A percentile compares a stretch with the other conserved stretches of the same genome.
These are phyloP conservation scores for Jasminum sambac DNA, from an alignment of 257 asterid species.

Conservation along the genomic window DNA sequence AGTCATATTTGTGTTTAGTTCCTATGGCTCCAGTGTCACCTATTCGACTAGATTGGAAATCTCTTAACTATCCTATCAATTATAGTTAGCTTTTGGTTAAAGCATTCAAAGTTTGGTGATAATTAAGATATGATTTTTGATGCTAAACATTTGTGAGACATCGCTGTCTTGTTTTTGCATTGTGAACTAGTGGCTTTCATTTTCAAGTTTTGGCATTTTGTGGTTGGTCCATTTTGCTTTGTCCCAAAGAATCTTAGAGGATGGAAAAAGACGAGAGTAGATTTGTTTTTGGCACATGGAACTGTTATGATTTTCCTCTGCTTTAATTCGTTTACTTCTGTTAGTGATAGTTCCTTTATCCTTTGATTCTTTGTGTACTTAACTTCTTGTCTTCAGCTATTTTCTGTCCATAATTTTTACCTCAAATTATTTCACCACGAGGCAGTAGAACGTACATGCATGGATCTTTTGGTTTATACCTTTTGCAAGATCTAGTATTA, in stretches of 20 bases:
- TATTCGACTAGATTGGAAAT: conserved; percentile 24
- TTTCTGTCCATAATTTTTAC: conserved; percentile 24
- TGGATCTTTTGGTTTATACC: conserved; percentile 9
- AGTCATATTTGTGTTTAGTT: conserved; percentile 25
- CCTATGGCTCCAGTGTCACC: conserved; percentile 11
- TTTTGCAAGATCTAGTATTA: neutral
- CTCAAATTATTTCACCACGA: conserved; percentile 16
- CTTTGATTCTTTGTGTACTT: conserved; percentile 39
- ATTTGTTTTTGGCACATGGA: conserved; percentile 24
- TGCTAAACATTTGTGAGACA: conserved; percentile 34
- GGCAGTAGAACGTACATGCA: neutral
- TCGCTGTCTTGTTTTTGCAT: conserved; percentile 34
- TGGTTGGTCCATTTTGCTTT: conserved; percentile 51
- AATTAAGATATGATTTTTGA: conserved; percentile 31
- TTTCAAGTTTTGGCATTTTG: conserved; percentile 54
- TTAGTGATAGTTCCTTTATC: conserved; percentile 32
- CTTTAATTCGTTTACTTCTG: conserved; percentile 37
- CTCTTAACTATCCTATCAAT: conserved; percentile 1
- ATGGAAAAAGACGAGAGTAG: conserved; percentile 11
- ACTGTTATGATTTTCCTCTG: conserved; percentile 37
- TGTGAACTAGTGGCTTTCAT: conserved; percentile 32
- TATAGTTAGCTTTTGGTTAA: conserved; percentile 19
- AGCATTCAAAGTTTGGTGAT: conserved; percentile 15
- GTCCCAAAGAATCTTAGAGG: conserved; percentile 52
- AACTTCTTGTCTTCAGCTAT: conserved; percentile 28